Conservation (phyloP, 495 filamentous ascomycete genomes). For the Penicillium waksmanii region DNA sequence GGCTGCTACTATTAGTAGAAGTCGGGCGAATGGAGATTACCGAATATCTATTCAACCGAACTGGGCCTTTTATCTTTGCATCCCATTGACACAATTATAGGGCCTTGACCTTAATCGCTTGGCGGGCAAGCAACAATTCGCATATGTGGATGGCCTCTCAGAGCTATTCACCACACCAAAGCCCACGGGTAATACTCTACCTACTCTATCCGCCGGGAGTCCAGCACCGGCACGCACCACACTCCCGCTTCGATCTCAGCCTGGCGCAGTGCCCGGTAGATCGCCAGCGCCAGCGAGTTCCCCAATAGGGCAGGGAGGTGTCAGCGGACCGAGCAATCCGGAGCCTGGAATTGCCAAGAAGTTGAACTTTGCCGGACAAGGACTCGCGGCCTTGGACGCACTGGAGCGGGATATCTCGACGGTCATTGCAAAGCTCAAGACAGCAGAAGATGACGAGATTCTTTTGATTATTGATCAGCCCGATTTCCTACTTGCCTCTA, state of each 20-base stretch:
- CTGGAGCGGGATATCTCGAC: constrained; percentile 45
- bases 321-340: constrained; percentile 9
- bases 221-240: constrained; percentile 32
- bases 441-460: constrained; percentile 28
- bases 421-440: constrained; percentile 36
- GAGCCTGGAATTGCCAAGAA: constrained; percentile 38
- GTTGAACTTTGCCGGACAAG: constrained; percentile 41
- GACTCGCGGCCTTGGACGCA: constrained; percentile 36
- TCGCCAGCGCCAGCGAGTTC: constrained; percentile 20
- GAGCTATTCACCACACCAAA: constrained; percentile 51
- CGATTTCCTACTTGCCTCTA: constrained; percentile 53
- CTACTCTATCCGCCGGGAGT: constrained; percentile 16
- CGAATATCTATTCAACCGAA: neutral
- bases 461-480: constrained; percentile 57
- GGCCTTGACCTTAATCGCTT: constrained; percentile 72
- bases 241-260: constrained; percentile 37
- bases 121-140: constrained; percentile 58
- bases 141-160: constrained; percentile 74
- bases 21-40: neutral
- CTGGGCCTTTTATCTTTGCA: too few relatives aligned
- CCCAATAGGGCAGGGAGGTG: constrained; percentile 6
- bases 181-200: constrained; percentile 20
- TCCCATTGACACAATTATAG: constrained; percentile 27
- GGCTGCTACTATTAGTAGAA: neutral
- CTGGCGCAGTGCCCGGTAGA: constrained; percentile 35